Evolutionary conservation across 257 asterid species (phyloP).

Genomic region (Salvia miltiorrhiza): DNA sequence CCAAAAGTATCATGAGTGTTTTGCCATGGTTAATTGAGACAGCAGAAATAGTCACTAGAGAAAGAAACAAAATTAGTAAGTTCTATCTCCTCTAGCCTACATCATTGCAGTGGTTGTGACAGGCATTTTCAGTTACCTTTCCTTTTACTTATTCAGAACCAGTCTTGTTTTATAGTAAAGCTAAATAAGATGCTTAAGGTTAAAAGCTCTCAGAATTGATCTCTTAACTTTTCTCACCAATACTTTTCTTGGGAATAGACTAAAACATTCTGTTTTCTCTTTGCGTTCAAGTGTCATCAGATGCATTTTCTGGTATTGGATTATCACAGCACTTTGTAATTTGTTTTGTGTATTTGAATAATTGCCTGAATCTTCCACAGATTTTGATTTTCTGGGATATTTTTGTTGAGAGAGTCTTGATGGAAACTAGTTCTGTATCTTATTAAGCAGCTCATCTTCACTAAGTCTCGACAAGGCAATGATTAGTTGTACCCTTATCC

Average conservation of each 20-base stretch:
- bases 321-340: not conserved
- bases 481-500: not conserved
- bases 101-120: not conserved
- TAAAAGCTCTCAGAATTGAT: not conserved
- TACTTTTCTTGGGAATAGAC: not conserved
- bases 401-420: not conserved
- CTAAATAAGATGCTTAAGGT: not conserved
- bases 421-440: not conserved
- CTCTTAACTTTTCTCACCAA: not conserved
- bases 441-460: not conserved
- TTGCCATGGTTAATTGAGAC: constrained; percentile 2
- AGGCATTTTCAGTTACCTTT: not conserved
- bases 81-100: not conserved
- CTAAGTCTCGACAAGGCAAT: not conserved
- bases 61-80: not conserved
- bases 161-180: constrained; percentile 2
- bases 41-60: not conserved
- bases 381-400: not conserved
- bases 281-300: not conserved
- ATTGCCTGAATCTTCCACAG: not conserved
- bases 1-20: not conserved
- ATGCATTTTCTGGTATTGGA: not conserved
- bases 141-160: not conserved
- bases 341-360: not conserved
- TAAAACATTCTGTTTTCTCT: not conserved